Conservation (phyloP, 192 early-diverging fungal genomes). For the Backusella macrospora region DNA sequence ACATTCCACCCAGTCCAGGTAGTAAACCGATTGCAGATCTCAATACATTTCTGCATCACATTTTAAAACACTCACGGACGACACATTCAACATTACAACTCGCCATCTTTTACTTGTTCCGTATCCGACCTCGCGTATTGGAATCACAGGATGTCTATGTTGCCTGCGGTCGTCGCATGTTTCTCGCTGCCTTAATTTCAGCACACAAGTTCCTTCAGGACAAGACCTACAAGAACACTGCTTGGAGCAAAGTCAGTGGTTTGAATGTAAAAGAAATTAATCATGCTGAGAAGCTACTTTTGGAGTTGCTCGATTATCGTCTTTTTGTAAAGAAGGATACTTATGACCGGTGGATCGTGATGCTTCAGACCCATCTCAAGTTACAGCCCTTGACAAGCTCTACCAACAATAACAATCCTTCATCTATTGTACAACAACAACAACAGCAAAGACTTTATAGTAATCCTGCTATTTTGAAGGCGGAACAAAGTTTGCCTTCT, state of each 20-base stretch:
- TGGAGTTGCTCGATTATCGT: conserved; percentile 78
- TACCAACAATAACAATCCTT: not conserved
- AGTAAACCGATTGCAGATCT: conserved; percentile 50
- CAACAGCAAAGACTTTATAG: not conserved
- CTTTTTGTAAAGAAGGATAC: conserved; percentile 60
- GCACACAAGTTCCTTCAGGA: conserved; percentile 91
- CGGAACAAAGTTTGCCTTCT: not conserved
- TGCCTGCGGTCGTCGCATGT: conserved; percentile 78
- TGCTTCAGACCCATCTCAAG: conserved; percentile 40
- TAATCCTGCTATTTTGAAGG: not conserved
- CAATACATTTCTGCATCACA: conserved; percentile 55
- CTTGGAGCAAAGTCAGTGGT: conserved; percentile 90
- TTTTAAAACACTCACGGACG: conserved; percentile 57
- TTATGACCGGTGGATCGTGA: conserved; percentile 39
- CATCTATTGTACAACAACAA: not conserved
- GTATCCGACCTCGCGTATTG: conserved; percentile 33
- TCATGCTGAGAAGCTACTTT: conserved; percentile 78
- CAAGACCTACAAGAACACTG: conserved; percentile 82
- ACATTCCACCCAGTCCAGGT: conserved; percentile 23
- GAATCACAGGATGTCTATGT: conserved; percentile 42
- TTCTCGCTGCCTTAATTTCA: conserved; percentile 80
- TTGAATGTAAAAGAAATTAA: conserved; percentile 80
- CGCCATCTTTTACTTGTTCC: conserved; percentile 57
- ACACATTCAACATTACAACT: conserved; percentile 66
- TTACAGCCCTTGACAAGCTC: conserved; percentile 12